phyloP scores from a whole-genome alignment of 208 protist species.

The Borovskyia barvae region DNA sequence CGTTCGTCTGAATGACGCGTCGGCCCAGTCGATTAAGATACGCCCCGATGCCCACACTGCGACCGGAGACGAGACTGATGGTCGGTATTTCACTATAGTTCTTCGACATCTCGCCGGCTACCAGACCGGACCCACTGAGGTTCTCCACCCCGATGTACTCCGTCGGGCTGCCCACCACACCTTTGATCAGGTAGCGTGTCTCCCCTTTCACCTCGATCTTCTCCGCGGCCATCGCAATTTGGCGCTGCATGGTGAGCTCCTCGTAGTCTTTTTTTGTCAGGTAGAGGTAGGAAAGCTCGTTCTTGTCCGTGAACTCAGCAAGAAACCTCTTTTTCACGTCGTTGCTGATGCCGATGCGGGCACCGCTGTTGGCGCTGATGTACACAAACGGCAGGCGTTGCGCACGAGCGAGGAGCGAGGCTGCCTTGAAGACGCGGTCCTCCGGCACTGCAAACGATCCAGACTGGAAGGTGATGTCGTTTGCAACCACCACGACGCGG shows the following conservation, averaged over 20 bases:
- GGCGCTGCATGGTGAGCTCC: slow-evolving; percentile 33
- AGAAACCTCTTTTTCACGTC: slow-evolving; percentile 93
- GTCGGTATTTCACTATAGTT: slow-evolving; percentile 98
- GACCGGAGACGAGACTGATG: slow-evolving; percentile 95
- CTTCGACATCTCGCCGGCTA: slow-evolving; percentile 96
- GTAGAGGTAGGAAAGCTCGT: slow-evolving; percentile 96
- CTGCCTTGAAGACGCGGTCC: slow-evolving; percentile 92
- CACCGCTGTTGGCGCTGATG: slow-evolving; percentile 96
- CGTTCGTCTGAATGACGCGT: slow-evolving; percentile 94
- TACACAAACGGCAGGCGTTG: slow-evolving; percentile 95
- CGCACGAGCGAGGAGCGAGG: slow-evolving; percentile 82
- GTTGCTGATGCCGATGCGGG: slow-evolving; percentile 94
- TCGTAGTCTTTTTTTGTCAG: slow-evolving; percentile 89
- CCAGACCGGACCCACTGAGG: slow-evolving; percentile 94
- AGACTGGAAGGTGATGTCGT: slow-evolving; percentile 97
- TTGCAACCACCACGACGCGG: slow-evolving; percentile 96
- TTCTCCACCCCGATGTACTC: slow-evolving; percentile 98
- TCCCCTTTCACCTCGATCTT: slow-evolving; percentile 48
- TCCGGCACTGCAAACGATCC: slow-evolving; percentile 96
- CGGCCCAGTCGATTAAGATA: slow-evolving; percentile 98
- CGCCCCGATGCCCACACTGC: slow-evolving; percentile 98
- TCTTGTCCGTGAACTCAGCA: slow-evolving; percentile 84
- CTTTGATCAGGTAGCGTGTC: slow-evolving; percentile 85
- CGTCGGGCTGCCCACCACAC: slow-evolving; percentile 88
- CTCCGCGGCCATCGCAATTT: slow-evolving; percentile 44